These are phyloP conservation scores for Magnaporthales sp. DNA, from an alignment of 2,329 filamentous ascomycete species.

Conservation along the genomic window DNA sequence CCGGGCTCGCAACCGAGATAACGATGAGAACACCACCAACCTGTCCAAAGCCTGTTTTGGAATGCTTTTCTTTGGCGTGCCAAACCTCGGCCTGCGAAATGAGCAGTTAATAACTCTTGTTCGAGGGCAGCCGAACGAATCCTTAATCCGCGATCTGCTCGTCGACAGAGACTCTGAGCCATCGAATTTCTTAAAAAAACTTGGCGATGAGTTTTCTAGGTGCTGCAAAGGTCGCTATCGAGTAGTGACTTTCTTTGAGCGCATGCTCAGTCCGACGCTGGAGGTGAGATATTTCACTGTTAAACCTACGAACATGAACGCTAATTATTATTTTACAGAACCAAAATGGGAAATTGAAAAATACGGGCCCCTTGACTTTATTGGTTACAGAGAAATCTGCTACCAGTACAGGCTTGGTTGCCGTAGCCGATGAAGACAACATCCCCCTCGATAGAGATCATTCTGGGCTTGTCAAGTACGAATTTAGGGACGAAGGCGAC, in stretches of 20 bases:
- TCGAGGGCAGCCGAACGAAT: constrained; percentile 15
- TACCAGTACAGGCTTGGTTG: constrained; percentile 13
- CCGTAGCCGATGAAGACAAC: constrained; percentile 13
- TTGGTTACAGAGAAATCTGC: constrained; percentile 17
- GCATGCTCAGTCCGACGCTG: constrained; percentile 11
- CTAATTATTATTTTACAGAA: neutral
- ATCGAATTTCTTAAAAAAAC: constrained; percentile 12
- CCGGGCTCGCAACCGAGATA: neutral
- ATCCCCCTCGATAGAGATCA: constrained; percentile 15
- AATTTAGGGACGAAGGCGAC: constrained; percentile 3
- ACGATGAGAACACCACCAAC: constrained; percentile 3
- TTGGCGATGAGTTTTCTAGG: constrained; percentile 13
- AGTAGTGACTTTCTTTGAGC: constrained; percentile 14
- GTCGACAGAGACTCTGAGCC: constrained; percentile 14
- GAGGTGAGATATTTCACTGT: constrained; percentile 8
- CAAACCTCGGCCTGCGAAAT: constrained; percentile 17
- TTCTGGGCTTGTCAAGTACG: constrained; percentile 16
- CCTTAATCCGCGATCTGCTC: constrained; percentile 12
- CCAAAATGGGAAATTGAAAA: constrained; percentile 4
- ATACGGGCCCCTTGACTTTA: constrained; percentile 11
- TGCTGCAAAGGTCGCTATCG: constrained; percentile 11
- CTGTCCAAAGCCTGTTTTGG: constrained; percentile 13
- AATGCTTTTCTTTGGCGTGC: constrained; percentile 20
- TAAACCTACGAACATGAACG: neutral
- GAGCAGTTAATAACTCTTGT: constrained; percentile 13